Evolutionary conservation across 768 basidiomycete genomes (phyloP).

Genomic region (Cyathus striatus): DNA sequence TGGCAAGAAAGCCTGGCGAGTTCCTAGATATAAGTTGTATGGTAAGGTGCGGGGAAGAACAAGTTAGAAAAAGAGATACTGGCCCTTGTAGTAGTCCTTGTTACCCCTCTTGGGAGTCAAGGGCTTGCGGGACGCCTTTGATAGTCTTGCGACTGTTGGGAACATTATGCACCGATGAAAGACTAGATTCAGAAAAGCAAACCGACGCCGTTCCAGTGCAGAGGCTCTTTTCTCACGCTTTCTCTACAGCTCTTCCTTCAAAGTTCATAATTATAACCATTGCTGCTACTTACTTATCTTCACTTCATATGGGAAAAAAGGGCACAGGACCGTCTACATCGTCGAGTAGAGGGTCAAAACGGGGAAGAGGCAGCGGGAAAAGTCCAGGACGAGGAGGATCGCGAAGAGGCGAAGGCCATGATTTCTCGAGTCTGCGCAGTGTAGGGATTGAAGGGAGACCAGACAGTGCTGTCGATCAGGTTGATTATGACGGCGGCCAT

Average conservation of each 20-base stretch:
- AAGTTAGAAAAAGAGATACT: conserved; percentile 9
- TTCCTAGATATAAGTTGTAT: no score
- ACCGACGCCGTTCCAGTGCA: conserved; percentile 1
- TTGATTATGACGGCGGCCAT: conserved; percentile 25
- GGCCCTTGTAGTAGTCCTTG: conserved; percentile 97
- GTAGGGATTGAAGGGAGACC: conserved; percentile 38
- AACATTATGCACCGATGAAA: conserved; percentile 41
- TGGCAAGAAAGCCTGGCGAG: conserved; percentile 76
- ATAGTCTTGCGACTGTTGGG: conserved; percentile 60
- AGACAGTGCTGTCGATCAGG: conserved; percentile 51
- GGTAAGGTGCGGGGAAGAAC: neutral
- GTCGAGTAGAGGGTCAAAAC: conserved; percentile 16
- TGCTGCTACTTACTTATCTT: neutral
- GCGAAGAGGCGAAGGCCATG: conserved; percentile 8
- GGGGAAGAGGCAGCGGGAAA: conserved; percentile 34
- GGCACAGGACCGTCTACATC: conserved; percentile 3
- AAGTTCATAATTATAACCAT: neutral
- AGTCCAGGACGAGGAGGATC: conserved; percentile 20
- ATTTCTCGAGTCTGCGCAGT: neutral
- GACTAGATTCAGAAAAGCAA: conserved; percentile 4
- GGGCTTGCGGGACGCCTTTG: conserved; percentile 81
- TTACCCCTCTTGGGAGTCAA: conserved; percentile 86
- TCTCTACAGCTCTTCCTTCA: neutral
- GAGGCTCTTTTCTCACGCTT: neutral
- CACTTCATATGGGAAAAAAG: conserved; percentile 14